Base-by-base conservation (phyloP, 768 basidiomycete species). In the Chiua virens region DNA sequence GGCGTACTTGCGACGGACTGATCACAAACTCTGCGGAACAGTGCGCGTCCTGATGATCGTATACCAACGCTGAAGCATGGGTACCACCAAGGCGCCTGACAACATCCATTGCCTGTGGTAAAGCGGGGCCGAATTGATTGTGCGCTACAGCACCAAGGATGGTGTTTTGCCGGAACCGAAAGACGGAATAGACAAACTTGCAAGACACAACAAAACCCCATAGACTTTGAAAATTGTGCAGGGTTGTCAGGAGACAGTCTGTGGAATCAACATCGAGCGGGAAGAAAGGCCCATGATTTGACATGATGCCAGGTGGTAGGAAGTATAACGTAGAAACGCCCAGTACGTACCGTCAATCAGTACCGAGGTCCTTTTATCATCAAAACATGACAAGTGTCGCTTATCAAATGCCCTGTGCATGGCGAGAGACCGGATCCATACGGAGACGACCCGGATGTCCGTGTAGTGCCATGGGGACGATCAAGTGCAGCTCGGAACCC, bases 101-200 rank as follows among this genome's bases (percentile, higher is more conserved):
- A 11, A 68, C 44, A 34, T 54, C 55, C n/a, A 71, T 38, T 10
- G 71, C 70, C 49, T 64, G 63, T 35, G 68, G 68, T 5, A 72
- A 52, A 17, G 66, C 64, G 25, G 62, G 55, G 8, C 71, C 73
- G 38, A 61, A 45, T 9, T 69, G 52, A 41, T 61, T 67, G 28
- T 56, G 59, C 4, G 68, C 66, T 5, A 72, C 62, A 22, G 66
- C 58, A 3, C 67, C 56, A 36, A 67, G 47, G 20, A 71, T 66
- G 37, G 69, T 68, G 45, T 58, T 63, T 11, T 65, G 68, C 23
- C 66, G 69, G 14, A 35, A 42, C 27, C 58, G 59, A 49, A 64
- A 74, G 39, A 69, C 48, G 4, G 50, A 49, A 52, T 71, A 64
- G 44, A 71, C 60, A n/a, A 55, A 54, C 47, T 68, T 71, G 6